Base-by-base conservation (phyloP, 2,329 filamentous ascomycete species). In the Bertia moriformis region DNA sequence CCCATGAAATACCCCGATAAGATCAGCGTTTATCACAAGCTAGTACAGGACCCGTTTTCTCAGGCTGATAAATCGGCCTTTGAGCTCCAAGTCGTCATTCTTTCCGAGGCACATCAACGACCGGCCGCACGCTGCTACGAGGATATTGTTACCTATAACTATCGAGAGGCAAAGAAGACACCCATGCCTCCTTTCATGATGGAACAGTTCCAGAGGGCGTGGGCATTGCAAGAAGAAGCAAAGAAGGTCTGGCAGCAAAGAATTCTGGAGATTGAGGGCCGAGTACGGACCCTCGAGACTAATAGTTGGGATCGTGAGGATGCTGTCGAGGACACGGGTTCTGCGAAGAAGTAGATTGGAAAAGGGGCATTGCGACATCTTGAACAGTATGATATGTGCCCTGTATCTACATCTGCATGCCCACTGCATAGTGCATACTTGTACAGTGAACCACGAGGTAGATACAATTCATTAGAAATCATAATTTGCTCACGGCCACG, bases 1-100 rank as follows among this genome's bases (percentile, higher is more conserved):
- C 85, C 87, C 14, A 80, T 94, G 73, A 79, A 69, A 22, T 93
- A 74, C 56, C 87, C 87, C 1, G 87, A 94, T 56, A 71, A 72
- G 38, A 74, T 93, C 44, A 86, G 82, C 0, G 84, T 91, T 15
- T 81, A 89, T 49, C 86, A 94, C 60, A 88, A 81, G 54, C 69
- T 94, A 12, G 60, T 67, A 2, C 14, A 42, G 0, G 38, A 45
- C 3, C 55, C 58, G 38, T 53, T 54, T 33, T 50, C 56, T 5
- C 67, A 69, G 42, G 68, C 71, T 15, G 10, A 7, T 15, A 10
- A 35, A 17, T 10, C 7, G 7, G 32, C 32, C 10, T 71, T 89
- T 44, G 55, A 71, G 40, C 54, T 78, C 41, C 68, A 77, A 46
- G 71, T 67, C 38, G 53, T 75, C n/a, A 66, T 94, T 38, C 54